Percentiles rank a stretch among this genome's conserved stretches.
These are phyloP conservation scores for Alternaria consortialis DNA, from an alignment of 2,329 filamentous ascomycete species.

Conservation along the genomic window DNA sequence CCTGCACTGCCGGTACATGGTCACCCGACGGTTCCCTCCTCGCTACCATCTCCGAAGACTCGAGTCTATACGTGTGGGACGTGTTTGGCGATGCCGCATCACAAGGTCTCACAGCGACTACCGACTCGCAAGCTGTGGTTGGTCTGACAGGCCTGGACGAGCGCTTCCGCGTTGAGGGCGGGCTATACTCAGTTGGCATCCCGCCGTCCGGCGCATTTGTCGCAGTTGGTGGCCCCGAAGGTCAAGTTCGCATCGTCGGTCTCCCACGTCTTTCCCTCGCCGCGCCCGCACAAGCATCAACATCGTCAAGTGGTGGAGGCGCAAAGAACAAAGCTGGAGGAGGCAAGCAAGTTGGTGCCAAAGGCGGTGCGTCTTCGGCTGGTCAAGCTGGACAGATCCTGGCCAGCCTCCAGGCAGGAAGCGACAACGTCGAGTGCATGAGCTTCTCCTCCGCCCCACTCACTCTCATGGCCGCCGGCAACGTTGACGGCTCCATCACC, in stretches of 20 bases:
- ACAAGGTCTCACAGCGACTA: constrained; percentile 65
- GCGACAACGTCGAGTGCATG: constrained; percentile 80
- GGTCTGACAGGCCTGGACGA: constrained; percentile 82
- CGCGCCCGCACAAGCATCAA: constrained; percentile 42
- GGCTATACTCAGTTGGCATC: constrained; percentile 86
- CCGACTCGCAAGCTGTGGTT: constrained; percentile 72
- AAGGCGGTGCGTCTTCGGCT: constrained; percentile 46
- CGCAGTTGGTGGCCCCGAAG: constrained; percentile 87
- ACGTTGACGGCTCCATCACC: constrained; percentile 75
- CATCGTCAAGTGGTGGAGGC: constrained; percentile 55
- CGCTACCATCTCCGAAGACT: constrained; percentile 88
- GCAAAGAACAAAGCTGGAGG: constrained; percentile 60
- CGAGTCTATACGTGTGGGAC: constrained; percentile 90
- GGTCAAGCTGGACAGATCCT: constrained; percentile 77
- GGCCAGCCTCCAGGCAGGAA: constrained; percentile 81
- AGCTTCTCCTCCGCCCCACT: constrained; percentile 69
- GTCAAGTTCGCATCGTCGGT: constrained; percentile 83
- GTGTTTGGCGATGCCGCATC: constrained; percentile 81
- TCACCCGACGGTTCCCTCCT: constrained; percentile 85
- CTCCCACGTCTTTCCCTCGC: constrained; percentile 70
- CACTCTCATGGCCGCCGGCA: constrained; percentile 69
- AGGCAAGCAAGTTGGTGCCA: constrained; percentile 54
- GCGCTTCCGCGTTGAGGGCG: constrained; percentile 90
- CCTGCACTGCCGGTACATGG: constrained; percentile 92
- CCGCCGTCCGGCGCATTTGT: constrained; percentile 81